A percentile compares a stretch with the other conserved stretches of the same genome.
These are phyloP conservation scores for Rubus parviflorus DNA, from an alignment of 306 rosid species.

Conservation along the genomic window DNA sequence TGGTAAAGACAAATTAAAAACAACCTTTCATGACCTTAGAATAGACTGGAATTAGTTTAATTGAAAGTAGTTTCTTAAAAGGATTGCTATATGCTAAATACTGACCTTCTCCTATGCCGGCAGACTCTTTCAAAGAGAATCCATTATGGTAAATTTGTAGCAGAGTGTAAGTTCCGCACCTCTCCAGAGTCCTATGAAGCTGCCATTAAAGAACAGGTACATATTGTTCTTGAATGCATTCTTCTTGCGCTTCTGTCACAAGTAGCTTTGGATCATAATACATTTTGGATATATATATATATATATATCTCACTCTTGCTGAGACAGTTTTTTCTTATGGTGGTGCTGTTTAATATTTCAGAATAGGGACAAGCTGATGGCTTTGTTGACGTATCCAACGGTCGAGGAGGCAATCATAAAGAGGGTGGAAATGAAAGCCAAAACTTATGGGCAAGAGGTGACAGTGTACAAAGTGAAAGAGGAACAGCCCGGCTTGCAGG, in stretches of 20 bases:
- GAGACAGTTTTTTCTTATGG: slow-evolving; percentile 6
- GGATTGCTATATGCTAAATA: not conserved
- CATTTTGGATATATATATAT: slow-evolving; percentile 15
- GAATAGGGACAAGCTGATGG: slow-evolving; percentile 79
- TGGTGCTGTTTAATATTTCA: slow-evolving; percentile 34
- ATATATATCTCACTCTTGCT: slow-evolving; percentile 9
- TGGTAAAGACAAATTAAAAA: slow-evolving; percentile 7
- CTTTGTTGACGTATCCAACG: slow-evolving; percentile 60
- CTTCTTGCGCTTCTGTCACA: not conserved
- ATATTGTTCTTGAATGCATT: not conserved
- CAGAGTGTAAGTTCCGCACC: slow-evolving; percentile 81
- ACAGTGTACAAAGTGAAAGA: slow-evolving; percentile 41
- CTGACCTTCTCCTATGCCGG: slow-evolving; percentile 21
- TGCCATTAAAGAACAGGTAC: slow-evolving; percentile 83
- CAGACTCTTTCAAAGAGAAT: slow-evolving; percentile 89
- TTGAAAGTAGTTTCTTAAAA: not conserved
- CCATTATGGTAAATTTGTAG: slow-evolving; percentile 90
- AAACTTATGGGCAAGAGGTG: slow-evolving; percentile 79
- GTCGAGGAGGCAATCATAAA: slow-evolving; percentile 70
- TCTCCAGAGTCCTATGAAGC: slow-evolving; percentile 59
- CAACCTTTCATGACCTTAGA: not conserved
- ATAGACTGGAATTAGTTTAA: not conserved
- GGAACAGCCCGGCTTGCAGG: slow-evolving; percentile 37
- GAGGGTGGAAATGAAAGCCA: slow-evolving; percentile 79
- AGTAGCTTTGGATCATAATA: slow-evolving; percentile 7